A percentile compares a stretch with the other conserved stretches of the same genome.
phyloP scores from a whole-genome alignment of 2,329 filamentous ascomycete species.

The Chrysoporthe austroafricana region DNA sequence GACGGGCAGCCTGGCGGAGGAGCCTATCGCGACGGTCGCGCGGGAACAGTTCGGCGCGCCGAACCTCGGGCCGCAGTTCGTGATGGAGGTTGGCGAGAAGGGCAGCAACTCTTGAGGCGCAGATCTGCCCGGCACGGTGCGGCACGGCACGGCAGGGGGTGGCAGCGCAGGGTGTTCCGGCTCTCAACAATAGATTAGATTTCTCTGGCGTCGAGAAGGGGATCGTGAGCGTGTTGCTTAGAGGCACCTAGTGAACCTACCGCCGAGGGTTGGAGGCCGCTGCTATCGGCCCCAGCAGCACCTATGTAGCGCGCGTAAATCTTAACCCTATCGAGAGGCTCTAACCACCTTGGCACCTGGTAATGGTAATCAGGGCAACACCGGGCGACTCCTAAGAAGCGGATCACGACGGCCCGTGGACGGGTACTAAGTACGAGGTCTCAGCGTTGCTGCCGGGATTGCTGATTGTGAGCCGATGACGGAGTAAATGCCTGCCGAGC shows the following conservation, averaged over 20 bases:
- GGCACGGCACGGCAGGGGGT: background rate
- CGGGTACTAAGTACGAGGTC: background rate
- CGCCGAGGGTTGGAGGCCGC: background rate
- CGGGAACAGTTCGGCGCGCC: constrained; percentile 36
- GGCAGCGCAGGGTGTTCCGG: background rate
- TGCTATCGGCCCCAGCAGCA: background rate
- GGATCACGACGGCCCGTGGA: background rate
- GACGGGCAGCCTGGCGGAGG: constrained; percentile 37
- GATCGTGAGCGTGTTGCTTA: too few relatives aligned
- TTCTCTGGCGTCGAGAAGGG: too few relatives aligned
- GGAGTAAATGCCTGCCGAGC: constrained; percentile 7
- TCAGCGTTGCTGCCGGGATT: constrained; percentile 1
- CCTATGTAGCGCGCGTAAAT: background rate
- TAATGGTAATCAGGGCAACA: background rate
- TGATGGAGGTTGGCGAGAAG: constrained; percentile 28
- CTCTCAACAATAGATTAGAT: background rate
- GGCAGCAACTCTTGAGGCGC: constrained; percentile 15
- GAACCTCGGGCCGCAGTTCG: constrained; percentile 39
- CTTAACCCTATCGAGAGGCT: background rate
- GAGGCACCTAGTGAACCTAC: background rate
- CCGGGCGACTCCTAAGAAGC: background rate
- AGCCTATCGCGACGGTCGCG: constrained; percentile 35
- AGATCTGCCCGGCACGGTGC: background rate
- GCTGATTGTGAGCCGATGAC: constrained; percentile 18
- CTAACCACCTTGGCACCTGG: background rate